Evolutionary conservation across 225 moss, liverwort and hornwort genomes (phyloP), one percentile per base, ranked within the genome.

Genomic region (Bryum argenteum): DNA sequence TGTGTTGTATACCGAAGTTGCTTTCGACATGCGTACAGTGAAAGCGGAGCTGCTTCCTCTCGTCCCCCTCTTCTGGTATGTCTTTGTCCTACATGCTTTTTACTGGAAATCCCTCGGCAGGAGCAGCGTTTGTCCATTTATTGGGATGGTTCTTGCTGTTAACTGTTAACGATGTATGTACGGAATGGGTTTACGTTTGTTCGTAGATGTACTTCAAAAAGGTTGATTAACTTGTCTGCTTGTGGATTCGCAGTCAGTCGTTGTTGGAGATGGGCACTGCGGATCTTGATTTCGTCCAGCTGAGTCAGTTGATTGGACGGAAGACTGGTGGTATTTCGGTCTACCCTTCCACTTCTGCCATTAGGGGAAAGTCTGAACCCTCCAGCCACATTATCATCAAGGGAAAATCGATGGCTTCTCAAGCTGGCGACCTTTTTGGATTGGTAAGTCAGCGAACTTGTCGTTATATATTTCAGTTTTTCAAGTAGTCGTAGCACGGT

Each of bases 301-400:
- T 98, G 65, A 94, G 91, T 74, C 98, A 98, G 83, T 92, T 98
- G 58, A 94, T 98, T 79, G 94, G 94, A n/a, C 89, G 92, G 40
- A 98, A 98, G 79, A 98, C 98, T 59, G 98, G 98, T 48, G 98
- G 98, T 61, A 92, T 98, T 53, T 94, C 98, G 38, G 91, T 98
- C 26, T 94, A 91, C 43, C 98, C 98, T 41, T 91, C 88, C 39
- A 94, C 94, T 10, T 85, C 94, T 16, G 80, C 94, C 8, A 79
- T 94, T 15, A 72, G 92, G 47, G 98, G 98, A 42, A 89, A 75
- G 74, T 33, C 75, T 14, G 81, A 88, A 58, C 91, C 94, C 50
- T 68, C 92, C 15, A 98, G 98, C 74, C 89, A 92, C 11, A 77
- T 98, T 4, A 87, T 98, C 52, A 79, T 94, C 10, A 80, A 89